Evolutionary conservation across 176 grass and related monocot genomes (phyloP).

Genomic region (Cenchrus purpureus): DNA sequence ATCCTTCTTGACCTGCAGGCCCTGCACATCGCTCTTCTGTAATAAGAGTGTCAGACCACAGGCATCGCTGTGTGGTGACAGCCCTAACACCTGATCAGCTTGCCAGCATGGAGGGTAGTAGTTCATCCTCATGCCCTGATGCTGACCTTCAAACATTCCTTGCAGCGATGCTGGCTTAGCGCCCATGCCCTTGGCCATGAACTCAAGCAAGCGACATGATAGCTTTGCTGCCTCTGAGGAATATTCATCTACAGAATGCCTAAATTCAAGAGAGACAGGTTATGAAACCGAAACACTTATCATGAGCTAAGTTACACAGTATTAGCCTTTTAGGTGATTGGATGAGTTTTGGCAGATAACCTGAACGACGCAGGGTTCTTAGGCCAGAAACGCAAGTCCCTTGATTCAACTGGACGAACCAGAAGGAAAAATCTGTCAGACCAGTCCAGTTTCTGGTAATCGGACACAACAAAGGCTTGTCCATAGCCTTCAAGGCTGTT

Average conservation of each 20-base stretch:
- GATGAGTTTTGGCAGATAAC: neutral
- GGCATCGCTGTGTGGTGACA: slow-evolving; percentile 56
- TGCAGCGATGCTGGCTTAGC: slow-evolving; percentile 36
- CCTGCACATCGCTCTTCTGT: slow-evolving; percentile 46
- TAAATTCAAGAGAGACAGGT: neutral
- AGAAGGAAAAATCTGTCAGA: slow-evolving; percentile 42
- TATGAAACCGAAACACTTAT: neutral
- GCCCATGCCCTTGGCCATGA: slow-evolving; percentile 56
- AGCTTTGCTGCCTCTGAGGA: slow-evolving; percentile 46
- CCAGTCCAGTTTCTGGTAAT: slow-evolving; percentile 66
- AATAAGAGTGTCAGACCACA: slow-evolving; percentile 46
- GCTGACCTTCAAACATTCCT: slow-evolving; percentile 33
- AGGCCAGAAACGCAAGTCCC: slow-evolving; percentile 53
- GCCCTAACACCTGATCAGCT: slow-evolving; percentile 47
- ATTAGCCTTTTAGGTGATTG: neutral
- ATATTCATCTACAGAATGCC: slow-evolving; percentile 53
- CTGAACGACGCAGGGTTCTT: slow-evolving; percentile 33
- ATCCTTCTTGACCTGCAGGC: slow-evolving; percentile 61
- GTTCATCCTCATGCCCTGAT: slow-evolving; percentile 54
- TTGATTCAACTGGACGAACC: slow-evolving; percentile 28
- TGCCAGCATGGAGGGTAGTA: slow-evolving; percentile 68
- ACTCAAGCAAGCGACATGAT: slow-evolving; percentile 32
- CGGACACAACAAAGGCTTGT: slow-evolving; percentile 45
- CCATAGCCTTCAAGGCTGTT: slow-evolving; percentile 47
- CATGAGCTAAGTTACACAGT: neutral